phyloP scores from a whole-genome alignment of 257 asterid species.

The Ophiorrhiza pumila region DNA sequence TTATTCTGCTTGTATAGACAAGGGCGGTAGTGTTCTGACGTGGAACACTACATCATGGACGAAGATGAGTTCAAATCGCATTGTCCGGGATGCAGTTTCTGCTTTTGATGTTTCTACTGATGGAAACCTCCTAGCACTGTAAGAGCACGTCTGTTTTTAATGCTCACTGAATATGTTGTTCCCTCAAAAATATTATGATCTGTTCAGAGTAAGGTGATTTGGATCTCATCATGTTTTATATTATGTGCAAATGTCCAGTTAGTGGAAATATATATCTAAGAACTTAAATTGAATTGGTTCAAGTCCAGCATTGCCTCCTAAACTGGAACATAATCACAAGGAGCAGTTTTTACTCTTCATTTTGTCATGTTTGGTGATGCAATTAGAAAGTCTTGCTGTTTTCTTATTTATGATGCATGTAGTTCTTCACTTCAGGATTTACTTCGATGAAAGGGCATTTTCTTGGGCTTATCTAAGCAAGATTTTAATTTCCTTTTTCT shows the following conservation, averaged over 20 bases:
- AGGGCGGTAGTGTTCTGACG: slow-evolving; percentile 60
- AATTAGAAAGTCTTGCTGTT: not conserved
- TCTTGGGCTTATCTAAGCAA: not conserved
- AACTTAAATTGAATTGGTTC: not conserved
- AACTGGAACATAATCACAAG: not conserved
- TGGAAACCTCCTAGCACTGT: slow-evolving; percentile 84
- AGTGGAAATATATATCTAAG: not conserved
- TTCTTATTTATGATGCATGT: not conserved
- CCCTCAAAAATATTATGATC: not conserved
- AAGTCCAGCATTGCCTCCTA: not conserved
- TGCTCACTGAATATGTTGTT: slow-evolving; percentile 1
- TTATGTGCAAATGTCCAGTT: not conserved
- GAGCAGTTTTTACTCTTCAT: not conserved
- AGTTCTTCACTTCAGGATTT: not conserved
- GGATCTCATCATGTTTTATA: not conserved
- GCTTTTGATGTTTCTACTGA: slow-evolving; percentile 85
- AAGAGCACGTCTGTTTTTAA: slow-evolving; percentile 27
- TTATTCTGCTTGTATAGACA: slow-evolving; percentile 34
- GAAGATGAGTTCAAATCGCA: slow-evolving; percentile 58
- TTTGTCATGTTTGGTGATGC: not conserved
- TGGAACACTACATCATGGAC: slow-evolving; percentile 69
- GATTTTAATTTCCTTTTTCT: not conserved
- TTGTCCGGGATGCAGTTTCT: slow-evolving; percentile 63
- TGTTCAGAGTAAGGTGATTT: not conserved
- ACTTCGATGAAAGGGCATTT: not conserved